These are phyloP conservation scores for Ganoderma multipileum DNA, from an alignment of 1,284 basidiomycete species.

Conservation along the genomic window DNA sequence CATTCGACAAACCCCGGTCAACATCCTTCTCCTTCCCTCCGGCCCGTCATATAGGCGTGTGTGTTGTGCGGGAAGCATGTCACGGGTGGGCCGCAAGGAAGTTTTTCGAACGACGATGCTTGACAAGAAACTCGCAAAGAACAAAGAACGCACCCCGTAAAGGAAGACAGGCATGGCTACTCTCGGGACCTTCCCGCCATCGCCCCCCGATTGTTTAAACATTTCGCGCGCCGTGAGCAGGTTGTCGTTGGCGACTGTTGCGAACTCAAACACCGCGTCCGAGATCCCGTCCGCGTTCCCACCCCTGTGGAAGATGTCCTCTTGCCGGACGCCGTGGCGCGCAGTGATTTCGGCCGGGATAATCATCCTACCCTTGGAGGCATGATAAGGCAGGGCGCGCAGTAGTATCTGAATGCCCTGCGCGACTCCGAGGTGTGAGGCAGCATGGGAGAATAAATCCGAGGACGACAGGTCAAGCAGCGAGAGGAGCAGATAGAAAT, in stretches of 20 bases:
- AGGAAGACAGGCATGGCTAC: slow-evolving; percentile 82
- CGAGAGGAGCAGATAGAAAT: slow-evolving; percentile 83
- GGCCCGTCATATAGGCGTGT: slow-evolving; percentile 20
- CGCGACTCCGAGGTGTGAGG: slow-evolving; percentile 79
- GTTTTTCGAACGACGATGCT: slow-evolving; percentile 41
- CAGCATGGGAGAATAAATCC: slow-evolving; percentile 74
- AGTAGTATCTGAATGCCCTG: slow-evolving; percentile 78
- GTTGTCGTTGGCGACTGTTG: slow-evolving; percentile 91
- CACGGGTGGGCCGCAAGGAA: slow-evolving; percentile 21
- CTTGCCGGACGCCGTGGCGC: slow-evolving; percentile 82
- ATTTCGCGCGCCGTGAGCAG: slow-evolving; percentile 83
- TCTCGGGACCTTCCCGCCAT: slow-evolving; percentile 58
- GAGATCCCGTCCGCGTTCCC: slow-evolving; percentile 67
- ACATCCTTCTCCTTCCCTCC: slow-evolving; percentile 18
- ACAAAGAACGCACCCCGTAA: slow-evolving; percentile 59
- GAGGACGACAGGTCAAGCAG: slow-evolving; percentile 72
- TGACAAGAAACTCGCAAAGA: slow-evolving; percentile 11
- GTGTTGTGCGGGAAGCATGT: slow-evolving; percentile 8
- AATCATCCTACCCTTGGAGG: slow-evolving; percentile 74
- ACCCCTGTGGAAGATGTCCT: slow-evolving; percentile 84
- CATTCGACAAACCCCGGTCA: slow-evolving; percentile 19
- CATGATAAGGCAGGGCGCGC: slow-evolving; percentile 80
- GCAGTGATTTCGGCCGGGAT: slow-evolving; percentile 88
- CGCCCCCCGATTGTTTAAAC: slow-evolving; percentile 65
- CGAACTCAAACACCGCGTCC: slow-evolving; percentile 89